These are phyloP conservation scores for Aspergillus japonicus DNA, from an alignment of 2,329 filamentous ascomycete genomes.

Conservation along the genomic window DNA sequence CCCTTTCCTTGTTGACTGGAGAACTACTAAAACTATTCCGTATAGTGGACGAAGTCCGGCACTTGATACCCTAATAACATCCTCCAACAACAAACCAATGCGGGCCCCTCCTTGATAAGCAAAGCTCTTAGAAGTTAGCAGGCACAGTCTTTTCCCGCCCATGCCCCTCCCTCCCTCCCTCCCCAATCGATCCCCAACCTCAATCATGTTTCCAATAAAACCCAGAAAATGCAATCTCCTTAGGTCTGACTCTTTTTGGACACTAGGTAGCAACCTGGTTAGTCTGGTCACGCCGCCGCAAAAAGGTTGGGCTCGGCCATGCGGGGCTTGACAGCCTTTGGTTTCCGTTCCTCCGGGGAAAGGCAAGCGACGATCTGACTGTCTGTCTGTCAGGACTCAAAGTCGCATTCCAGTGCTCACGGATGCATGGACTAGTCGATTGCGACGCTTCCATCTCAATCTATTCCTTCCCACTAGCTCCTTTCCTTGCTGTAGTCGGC, in stretches of 20 bases:
- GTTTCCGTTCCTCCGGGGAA: slow-evolving; percentile 39
- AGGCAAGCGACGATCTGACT: slow-evolving; percentile 11
- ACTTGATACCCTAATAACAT: background rate
- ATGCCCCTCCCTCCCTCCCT: background rate
- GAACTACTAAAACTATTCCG: background rate
- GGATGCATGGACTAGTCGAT: background rate
- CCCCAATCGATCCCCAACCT: background rate
- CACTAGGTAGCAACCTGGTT: background rate
- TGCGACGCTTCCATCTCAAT: background rate
- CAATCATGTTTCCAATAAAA: background rate
- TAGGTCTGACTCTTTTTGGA: background rate
- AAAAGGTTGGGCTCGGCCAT: slow-evolving; percentile 31
- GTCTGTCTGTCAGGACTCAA: background rate
- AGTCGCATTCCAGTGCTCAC: background rate
- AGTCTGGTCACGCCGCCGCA: slow-evolving; percentile 14
- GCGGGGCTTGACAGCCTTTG: slow-evolving; percentile 28
- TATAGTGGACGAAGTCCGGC: background rate
- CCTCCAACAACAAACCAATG: background rate
- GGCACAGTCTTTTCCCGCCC: slow-evolving; percentile 7
- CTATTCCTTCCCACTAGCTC: background rate
- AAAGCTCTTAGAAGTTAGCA: background rate
- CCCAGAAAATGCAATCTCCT: background rate
- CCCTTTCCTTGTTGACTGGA: background rate
- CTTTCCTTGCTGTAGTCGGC: background rate
- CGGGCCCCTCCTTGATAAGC: background rate